A percentile compares a stretch with the other conserved stretches of the same genome.
Evolutionary conservation across 2,329 filamentous ascomycete species (phyloP).

Genomic region (Neofusicoccum kwambonambiense): DNA sequence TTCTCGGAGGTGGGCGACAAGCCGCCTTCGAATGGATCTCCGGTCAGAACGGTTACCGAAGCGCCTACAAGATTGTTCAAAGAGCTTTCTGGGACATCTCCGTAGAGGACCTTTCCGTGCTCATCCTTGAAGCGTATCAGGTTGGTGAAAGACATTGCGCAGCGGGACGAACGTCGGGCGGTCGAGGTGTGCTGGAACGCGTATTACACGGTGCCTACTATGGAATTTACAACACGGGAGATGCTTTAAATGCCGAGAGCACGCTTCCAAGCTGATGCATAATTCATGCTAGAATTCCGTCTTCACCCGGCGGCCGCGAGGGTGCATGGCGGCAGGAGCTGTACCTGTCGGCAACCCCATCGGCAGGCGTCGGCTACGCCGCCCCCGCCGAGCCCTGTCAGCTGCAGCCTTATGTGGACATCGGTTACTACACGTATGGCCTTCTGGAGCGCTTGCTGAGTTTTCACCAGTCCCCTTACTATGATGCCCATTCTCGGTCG

Average conservation of each 20-base stretch:
- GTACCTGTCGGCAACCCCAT: neutral
- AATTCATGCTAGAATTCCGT: neutral
- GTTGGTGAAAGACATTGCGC: neutral
- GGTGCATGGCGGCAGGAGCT: neutral
- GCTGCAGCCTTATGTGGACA: neutral
- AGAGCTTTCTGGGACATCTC: neutral
- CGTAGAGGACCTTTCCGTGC: neutral
- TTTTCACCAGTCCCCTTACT: too few species aligned
- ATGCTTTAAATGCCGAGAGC: too few species aligned
- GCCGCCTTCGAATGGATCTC: neutral
- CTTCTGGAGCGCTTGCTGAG: too few species aligned
- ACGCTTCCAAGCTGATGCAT: neutral
- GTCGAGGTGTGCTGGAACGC: neutral
- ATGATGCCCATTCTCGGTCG: too few species aligned
- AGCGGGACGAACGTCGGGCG: neutral
- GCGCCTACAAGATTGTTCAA: neutral
- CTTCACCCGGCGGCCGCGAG: neutral
- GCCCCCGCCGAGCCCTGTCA: neutral
- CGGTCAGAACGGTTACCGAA: neutral
- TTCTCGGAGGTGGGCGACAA: neutral
- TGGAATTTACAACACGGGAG: too few species aligned
- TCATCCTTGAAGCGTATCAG: neutral
- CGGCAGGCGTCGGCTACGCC: neutral
- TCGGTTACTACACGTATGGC: neutral
- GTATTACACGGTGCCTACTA: too few species aligned